Evolutionary conservation across 257 asterid genomes (phyloP), one percentile per base, ranked within the genome.

Genomic region (Cynanchum wilfordii): DNA sequence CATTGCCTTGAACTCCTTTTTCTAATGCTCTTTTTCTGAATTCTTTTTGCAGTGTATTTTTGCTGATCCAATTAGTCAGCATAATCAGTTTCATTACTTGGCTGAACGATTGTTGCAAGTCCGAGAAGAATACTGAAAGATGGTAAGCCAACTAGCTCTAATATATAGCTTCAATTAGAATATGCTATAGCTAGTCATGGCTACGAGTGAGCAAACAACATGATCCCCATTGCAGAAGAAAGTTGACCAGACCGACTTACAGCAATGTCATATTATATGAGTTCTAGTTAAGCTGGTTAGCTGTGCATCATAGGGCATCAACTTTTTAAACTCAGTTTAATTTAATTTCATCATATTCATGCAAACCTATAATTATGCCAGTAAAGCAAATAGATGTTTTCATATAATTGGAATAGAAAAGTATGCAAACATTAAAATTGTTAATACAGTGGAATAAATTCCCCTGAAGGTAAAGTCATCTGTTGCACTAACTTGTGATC

Each of bases 61-160:
- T 85, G 56, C 76, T 85, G 47, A 85, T 85, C 77, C 89, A 85
- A 80, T 77, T 85, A 8, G 29, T 85, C 29, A 85, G 89, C 60
- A 74, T 85, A 67, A 85, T 85, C 76, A 85, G 89, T 75, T 85
- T 85, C 76, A 85, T 85, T 58, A 82, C 87, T 55, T 85, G 89
- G 89, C 74, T 82, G 50, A 80, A 82, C 13, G 87, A 82, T 54
- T 78, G 82, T 66, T 80, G 85, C 71, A 81, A 76, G 19, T 85
- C 89, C 13, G 80, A 82, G 47, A 76, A 82, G 50, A 27, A 72
- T 76, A 81, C 87, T 1, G 85, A 78, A 17, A 85, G 77, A 85
- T 85, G 89, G 89, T 84, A 76, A 4, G 71, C 47, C 29, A 45
- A 50, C 72, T 69, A 13, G 12, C n/a, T 72, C 42, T 42, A 42